phyloP scores from a whole-genome alignment of 2,329 filamentous ascomycete species.

The Fusarium tuaranense region DNA sequence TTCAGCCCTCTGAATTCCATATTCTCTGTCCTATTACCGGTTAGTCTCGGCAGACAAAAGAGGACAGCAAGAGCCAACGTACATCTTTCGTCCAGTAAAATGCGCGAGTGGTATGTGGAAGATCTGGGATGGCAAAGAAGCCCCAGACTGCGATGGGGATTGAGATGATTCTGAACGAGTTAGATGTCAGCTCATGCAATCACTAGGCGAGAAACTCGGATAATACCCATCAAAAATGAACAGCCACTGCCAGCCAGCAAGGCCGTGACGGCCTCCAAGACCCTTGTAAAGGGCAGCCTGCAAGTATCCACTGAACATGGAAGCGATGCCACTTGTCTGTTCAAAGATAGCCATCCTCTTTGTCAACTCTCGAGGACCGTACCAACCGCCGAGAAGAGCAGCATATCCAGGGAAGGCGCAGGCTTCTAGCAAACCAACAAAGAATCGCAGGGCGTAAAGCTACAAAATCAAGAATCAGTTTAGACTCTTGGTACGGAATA shows the following conservation, averaged over 20 bases:
- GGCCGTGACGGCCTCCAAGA: background rate
- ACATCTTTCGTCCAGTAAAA: background rate
- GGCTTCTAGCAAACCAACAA: background rate
- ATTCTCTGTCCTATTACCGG: conserved; percentile 9
- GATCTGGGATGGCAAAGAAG: background rate
- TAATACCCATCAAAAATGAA: conserved; percentile 1
- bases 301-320: background rate
- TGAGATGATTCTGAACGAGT: background rate
- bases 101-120: background rate
- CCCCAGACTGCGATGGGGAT: background rate
- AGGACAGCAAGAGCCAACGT: background rate
- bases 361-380: background rate
- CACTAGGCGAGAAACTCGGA: too few relatives aligned
- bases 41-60: background rate
- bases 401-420: background rate
- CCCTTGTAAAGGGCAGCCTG: background rate
- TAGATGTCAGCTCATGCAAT: too few relatives aligned
- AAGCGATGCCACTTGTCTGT: background rate
- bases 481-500: background rate
- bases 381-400: background rate
- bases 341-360: background rate
- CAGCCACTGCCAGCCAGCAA: background rate
- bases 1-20: conserved; percentile 15
- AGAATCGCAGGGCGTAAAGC: background rate
- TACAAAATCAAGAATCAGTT: background rate